phyloP scores from a whole-genome alignment of 2,329 filamentous ascomycete species.

The Xylaria sp. region DNA sequence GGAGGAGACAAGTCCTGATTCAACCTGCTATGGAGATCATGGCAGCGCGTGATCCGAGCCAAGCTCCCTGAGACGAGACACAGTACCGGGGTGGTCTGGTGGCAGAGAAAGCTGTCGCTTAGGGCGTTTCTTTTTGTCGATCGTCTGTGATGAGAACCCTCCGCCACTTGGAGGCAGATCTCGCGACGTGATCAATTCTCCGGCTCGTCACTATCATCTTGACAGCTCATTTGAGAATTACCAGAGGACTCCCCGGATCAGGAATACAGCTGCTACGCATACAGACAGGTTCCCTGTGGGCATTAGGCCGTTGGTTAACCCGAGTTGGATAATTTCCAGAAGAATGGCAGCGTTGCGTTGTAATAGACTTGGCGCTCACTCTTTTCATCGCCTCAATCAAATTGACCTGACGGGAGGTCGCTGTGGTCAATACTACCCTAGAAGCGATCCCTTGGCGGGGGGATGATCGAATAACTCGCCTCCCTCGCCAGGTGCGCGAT shows the following conservation, averaged over 20 bases:
- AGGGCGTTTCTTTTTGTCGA: conserved; percentile 20
- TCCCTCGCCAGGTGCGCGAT: not conserved
- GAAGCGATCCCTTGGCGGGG: conserved; percentile 29
- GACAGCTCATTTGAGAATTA: conserved; percentile 11
- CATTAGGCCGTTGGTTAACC: conserved; percentile 17
- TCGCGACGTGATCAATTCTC: conserved; percentile 25
- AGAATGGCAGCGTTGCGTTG: conserved; percentile 25
- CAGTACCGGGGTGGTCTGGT: conserved; percentile 2
- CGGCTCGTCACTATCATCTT: conserved; percentile 9
- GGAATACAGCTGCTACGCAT: too few relatives aligned
- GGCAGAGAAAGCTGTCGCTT: conserved; percentile 3
- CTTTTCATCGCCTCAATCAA: conserved; percentile 23
- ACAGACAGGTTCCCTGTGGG: conserved; percentile 16
- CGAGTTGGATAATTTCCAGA: conserved; percentile 25
- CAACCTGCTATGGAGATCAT: not conserved
- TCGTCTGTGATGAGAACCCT: conserved; percentile 13
- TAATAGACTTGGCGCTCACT: conserved; percentile 16
- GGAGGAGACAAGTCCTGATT: conserved; percentile 11
- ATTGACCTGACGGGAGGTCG: conserved; percentile 11
- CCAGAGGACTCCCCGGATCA: conserved; percentile 24
- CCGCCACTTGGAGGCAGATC: conserved; percentile 20
- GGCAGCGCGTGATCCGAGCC: conserved; percentile 6
- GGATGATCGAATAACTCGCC: conserved; percentile 14
- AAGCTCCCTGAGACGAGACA: conserved; percentile 1
- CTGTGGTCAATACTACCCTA: conserved; percentile 26